phyloP scores from a whole-genome alignment of 495 filamentous ascomycete genomes.

The Penicillium tannophilum region DNA sequence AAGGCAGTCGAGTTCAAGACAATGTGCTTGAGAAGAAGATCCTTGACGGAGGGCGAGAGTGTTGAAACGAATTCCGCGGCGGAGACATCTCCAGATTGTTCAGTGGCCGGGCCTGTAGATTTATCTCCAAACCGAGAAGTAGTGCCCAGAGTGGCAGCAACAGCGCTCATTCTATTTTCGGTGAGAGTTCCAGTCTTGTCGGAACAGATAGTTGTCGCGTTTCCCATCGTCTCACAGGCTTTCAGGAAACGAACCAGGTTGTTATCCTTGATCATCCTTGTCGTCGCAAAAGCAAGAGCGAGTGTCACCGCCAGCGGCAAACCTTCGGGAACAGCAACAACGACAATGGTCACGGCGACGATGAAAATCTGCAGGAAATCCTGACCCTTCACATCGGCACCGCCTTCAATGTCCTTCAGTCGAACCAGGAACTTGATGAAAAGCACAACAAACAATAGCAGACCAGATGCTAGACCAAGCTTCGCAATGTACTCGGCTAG shows the following conservation, averaged over 20 bases:
- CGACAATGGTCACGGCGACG: conserved; percentile 90
- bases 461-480: conserved; percentile 78
- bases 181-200: conserved; percentile 98
- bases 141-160: conserved; percentile 74
- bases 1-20: conserved; percentile 87
- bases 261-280: conserved; percentile 92
- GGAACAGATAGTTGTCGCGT: conserved; percentile 93
- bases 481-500: conserved; percentile 95
- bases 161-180: conserved; percentile 88
- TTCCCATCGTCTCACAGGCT: conserved; percentile 98
- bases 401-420: conserved; percentile 52
- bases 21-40: conserved; percentile 72
- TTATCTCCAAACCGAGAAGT: conserved; percentile 68
- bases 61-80: conserved; percentile 60
- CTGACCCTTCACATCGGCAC: conserved; percentile 77
- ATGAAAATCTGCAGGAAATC: conserved; percentile 92
- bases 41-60: conserved; percentile 60
- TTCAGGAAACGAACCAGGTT: conserved; percentile 88
- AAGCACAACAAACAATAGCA: conserved; percentile 85
- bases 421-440: conserved; percentile 85
- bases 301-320: conserved; percentile 91
- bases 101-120: conserved; percentile 26
- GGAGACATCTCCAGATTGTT: conserved; percentile 43
- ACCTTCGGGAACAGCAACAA: conserved; percentile 94
- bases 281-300: conserved; percentile 92